phyloP scores from a whole-genome alignment of 306 rosid species.

The Cyamopsis tetragonoloba region DNA sequence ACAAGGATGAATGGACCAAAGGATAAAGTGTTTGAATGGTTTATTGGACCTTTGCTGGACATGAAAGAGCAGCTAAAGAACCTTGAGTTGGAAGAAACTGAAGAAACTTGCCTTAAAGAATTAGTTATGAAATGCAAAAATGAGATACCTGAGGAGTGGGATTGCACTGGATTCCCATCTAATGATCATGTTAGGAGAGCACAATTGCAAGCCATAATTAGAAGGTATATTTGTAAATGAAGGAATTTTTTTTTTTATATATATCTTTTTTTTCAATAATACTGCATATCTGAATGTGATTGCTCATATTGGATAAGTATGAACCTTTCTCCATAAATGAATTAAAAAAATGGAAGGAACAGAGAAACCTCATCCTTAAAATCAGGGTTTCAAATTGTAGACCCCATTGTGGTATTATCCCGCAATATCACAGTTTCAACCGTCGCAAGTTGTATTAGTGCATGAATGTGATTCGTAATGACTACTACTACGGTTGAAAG shows the following conservation, averaged over 20 bases:
- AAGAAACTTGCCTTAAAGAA: slow-evolving; percentile 57
- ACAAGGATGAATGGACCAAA: slow-evolving; percentile 58
- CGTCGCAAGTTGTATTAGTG: too few relatives aligned
- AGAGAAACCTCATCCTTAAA: too few relatives aligned
- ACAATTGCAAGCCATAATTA: slow-evolving; percentile 70
- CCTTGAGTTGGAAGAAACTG: slow-evolving; percentile 44
- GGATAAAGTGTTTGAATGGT: slow-evolving; percentile 76
- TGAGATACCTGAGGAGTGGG: slow-evolving; percentile 75
- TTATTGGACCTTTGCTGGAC: slow-evolving; percentile 64
- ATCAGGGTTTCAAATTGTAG: too few relatives aligned
- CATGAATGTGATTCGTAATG: too few relatives aligned
- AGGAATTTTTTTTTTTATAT: background rate
- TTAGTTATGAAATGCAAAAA: slow-evolving; percentile 55
- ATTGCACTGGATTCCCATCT: slow-evolving; percentile 49
- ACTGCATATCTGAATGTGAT: background rate
- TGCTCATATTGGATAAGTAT: background rate
- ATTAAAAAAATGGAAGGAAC: too few relatives aligned
- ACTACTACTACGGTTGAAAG: too few relatives aligned
- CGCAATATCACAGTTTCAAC: too few relatives aligned
- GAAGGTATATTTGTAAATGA: slow-evolving; percentile 44
- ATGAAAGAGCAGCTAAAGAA: slow-evolving; percentile 74
- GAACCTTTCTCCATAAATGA: too few relatives aligned
- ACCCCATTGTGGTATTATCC: too few relatives aligned
- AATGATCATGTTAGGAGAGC: slow-evolving; percentile 59
- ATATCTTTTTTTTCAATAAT: background rate